Conservation (phyloP, 805 yeast species). For the Starmerella vaccinii region DNA sequence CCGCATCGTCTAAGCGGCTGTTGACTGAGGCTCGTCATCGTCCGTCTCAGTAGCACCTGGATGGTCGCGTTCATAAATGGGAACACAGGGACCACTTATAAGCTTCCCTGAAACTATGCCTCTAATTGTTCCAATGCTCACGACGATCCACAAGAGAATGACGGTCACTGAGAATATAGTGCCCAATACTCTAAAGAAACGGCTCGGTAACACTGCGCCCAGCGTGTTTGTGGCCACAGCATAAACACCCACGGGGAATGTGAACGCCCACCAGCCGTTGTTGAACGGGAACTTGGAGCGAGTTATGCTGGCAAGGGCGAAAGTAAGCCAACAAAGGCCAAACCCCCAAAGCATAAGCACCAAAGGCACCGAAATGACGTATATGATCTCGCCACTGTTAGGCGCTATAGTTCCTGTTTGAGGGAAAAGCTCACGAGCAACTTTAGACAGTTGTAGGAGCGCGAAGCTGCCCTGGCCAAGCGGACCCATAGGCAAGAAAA, state of each 20-base stretch:
- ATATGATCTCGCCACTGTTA: background rate
- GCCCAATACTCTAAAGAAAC: background rate
- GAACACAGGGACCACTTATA: slow-evolving; percentile 2
- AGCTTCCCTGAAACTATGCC: background rate
- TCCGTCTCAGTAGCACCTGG: background rate
- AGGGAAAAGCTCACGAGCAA: background rate
- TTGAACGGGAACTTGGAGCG: slow-evolving; percentile 4
- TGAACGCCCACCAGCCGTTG: slow-evolving; percentile 10
- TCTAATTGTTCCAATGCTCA: background rate
- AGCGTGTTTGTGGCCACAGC: background rate
- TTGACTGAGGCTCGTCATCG: background rate
- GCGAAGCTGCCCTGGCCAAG: slow-evolving; percentile 6
- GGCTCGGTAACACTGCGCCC: background rate
- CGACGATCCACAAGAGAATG: background rate
- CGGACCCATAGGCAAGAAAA: slow-evolving; percentile 5
- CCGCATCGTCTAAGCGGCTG: too few relatives aligned
- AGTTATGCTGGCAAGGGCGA: background rate
- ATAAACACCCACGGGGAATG: slow-evolving; percentile 4
- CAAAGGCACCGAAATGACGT: background rate
- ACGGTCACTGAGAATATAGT: background rate
- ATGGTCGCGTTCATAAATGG: slow-evolving; percentile 1
- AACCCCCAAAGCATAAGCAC: slow-evolving; percentile 3
- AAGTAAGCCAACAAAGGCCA: slow-evolving; percentile 3
- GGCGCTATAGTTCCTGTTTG: background rate
- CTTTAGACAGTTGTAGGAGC: background rate